These are phyloP conservation scores for Triangularia setosa DNA, from an alignment of 2,329 filamentous ascomycete species.

Conservation along the genomic window DNA sequence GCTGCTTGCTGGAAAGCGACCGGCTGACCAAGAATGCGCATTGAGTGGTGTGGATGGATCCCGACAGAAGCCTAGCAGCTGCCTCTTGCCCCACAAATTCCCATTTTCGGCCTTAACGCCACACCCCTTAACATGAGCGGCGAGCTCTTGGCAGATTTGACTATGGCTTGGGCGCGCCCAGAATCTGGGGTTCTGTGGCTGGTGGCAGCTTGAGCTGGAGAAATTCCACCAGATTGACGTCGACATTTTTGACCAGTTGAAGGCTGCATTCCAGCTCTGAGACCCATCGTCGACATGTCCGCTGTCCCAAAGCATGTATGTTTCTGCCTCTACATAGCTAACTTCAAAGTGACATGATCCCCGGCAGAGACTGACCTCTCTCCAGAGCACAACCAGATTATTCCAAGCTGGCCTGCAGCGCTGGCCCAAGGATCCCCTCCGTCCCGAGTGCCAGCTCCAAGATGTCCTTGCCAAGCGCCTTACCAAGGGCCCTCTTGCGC, in stretches of 20 bases:
- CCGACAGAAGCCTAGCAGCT: not conserved
- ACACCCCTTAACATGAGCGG: not conserved
- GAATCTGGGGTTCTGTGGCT: not conserved
- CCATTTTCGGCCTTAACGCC: not conserved
- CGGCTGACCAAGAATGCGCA: conserved; percentile 2
- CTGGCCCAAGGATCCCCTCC: conserved; percentile 62
- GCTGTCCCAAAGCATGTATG: conserved; percentile 19
- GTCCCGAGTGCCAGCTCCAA: conserved; percentile 60
- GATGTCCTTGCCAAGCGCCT: conserved; percentile 49
- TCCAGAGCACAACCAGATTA: conserved; percentile 43
- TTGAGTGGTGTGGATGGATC: conserved; percentile 1
- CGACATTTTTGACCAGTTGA: conserved; percentile 1
- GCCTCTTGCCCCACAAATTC: conserved; percentile 1
- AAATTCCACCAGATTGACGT: conserved; percentile 4
- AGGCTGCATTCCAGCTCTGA: not conserved
- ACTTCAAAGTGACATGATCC: not conserved
- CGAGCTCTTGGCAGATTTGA: not conserved
- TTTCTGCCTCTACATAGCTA: not conserved
- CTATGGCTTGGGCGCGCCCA: not conserved
- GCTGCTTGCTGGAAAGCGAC: not conserved
- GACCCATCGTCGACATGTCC: conserved; percentile 19
- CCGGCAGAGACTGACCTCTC: not conserved
- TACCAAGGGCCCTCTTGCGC: conserved; percentile 35
- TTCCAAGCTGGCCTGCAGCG: conserved; percentile 49
- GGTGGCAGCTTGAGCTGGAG: not conserved